Evolutionary conservation across 1,139 yeast genomes (phyloP).

Genomic region (Candida sojae): DNA sequence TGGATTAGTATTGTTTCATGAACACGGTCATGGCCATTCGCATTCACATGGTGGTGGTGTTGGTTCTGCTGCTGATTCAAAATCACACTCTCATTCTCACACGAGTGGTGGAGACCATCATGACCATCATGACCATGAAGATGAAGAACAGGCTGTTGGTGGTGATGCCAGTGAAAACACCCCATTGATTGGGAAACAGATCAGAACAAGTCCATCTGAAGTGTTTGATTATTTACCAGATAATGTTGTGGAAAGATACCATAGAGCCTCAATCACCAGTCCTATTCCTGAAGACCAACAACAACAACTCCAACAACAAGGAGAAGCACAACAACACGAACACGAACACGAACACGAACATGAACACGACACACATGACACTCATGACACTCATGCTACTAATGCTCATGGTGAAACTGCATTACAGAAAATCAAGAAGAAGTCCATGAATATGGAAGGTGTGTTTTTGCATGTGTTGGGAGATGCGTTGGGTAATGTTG

Average conservation of each 20-base stretch:
- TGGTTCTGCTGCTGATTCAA: not conserved
- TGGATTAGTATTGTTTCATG: constrained; percentile 88
- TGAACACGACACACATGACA: constrained; percentile 17
- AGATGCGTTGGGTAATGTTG: constrained; percentile 93
- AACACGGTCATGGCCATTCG: constrained; percentile 74
- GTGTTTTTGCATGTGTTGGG: constrained; percentile 94
- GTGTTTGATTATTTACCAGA: constrained; percentile 42
- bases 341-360: constrained; percentile 1
- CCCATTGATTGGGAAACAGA: constrained; percentile 14
- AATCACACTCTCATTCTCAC: constrained; percentile 25
- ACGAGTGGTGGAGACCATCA: constrained; percentile 3
- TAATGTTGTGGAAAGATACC: constrained; percentile 35
- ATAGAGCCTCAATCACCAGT: constrained; percentile 8
- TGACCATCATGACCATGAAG: not conserved
- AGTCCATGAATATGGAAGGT: constrained; percentile 94
- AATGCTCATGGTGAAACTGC: not conserved
- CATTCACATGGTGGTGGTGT: constrained; percentile 25
- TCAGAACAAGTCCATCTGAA: constrained; percentile 24
- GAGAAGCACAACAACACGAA: not conserved
- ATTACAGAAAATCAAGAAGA: constrained; percentile 26
- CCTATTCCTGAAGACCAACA: not conserved
- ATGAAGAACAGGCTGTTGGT: constrained; percentile 13
- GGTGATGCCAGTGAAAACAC: constrained; percentile 15
- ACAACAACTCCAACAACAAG: not conserved
- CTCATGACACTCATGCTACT: constrained; percentile 17